phyloP scores from a whole-genome alignment of 2,329 filamentous ascomycete species.

The Xylariaceae sp. region DNA sequence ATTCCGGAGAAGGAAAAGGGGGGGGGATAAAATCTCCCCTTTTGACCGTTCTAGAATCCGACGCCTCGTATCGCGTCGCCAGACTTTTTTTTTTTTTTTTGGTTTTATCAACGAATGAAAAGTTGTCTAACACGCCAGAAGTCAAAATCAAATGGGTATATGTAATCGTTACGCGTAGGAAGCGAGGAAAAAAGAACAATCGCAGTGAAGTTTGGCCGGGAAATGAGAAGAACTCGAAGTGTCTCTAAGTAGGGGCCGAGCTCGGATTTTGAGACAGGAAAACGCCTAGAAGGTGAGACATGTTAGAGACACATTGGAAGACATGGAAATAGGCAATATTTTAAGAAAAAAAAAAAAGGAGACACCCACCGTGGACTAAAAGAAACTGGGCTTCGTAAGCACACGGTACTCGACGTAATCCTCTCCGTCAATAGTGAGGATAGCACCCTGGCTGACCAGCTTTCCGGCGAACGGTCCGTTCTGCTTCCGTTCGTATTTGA shows the following conservation, averaged over 20 bases:
- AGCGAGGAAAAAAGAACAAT: not conserved
- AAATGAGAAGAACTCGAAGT: not conserved
- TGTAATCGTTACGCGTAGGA: constrained; percentile 2
- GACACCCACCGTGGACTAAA: constrained; percentile 32
- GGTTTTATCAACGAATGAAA: not conserved
- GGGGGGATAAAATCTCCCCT: no score
- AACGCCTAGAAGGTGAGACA: not conserved
- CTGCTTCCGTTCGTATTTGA: constrained; percentile 58
- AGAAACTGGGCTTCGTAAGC: constrained; percentile 58
- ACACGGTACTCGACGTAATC: constrained; percentile 63
- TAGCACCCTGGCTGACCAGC: constrained; percentile 55
- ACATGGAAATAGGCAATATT: no score
- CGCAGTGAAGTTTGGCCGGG: not conserved
- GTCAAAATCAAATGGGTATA: constrained; percentile 15
- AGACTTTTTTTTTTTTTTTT: not conserved
- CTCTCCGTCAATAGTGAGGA: constrained; percentile 60
- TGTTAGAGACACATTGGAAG: not conserved
- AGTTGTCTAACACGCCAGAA: not conserved
- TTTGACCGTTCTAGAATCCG: not conserved
- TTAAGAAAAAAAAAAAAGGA: not conserved
- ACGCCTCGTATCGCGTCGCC: not conserved
- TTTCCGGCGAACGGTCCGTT: constrained; percentile 57
- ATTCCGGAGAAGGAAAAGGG: not conserved
- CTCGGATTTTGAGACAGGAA: not conserved
- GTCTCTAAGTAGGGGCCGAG: no score